phyloP scores from a whole-genome alignment of 352 stramenopile species.

The Pythium brachiatum region DNA sequence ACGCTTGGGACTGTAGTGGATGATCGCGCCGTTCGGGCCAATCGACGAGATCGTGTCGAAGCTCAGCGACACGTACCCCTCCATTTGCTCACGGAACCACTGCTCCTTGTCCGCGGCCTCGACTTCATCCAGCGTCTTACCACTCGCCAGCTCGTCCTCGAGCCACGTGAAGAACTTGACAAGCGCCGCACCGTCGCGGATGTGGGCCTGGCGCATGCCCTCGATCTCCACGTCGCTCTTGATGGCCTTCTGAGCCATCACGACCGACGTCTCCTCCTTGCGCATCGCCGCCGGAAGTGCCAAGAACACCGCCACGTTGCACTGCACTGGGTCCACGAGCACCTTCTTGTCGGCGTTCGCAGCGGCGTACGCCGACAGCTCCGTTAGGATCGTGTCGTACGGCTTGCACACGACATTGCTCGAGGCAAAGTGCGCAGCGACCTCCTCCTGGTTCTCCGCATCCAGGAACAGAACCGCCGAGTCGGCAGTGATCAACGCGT shows the following conservation, averaged over 20 bases:
- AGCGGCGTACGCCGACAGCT: conserved; percentile 47
- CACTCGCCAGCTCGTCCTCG: conserved; percentile 60
- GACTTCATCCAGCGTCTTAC: conserved; percentile 73
- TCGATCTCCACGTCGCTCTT: conserved; percentile 96
- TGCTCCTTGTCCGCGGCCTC: conserved; percentile 92
- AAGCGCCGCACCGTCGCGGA: conserved; percentile 95
- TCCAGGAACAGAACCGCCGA: conserved; percentile 92
- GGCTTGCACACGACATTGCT: conserved; percentile 65
- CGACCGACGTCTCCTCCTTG: conserved; percentile 72
- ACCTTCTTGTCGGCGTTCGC: conserved; percentile 58
- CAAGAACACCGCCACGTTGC: conserved; percentile 83
- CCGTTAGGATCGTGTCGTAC: conserved; percentile 47
- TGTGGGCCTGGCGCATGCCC: conserved; percentile 93
- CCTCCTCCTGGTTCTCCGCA: conserved; percentile 59
- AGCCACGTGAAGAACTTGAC: conserved; percentile 95
- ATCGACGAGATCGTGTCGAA: conserved; percentile 99
- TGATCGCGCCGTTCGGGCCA: conserved; percentile 96
- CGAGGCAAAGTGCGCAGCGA: conserved; percentile 41
- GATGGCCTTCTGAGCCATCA: conserved; percentile 87
- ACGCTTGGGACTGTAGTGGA: conserved; percentile 91
- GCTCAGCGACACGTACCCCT: conserved; percentile 90
- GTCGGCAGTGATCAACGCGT: conserved; percentile 92
- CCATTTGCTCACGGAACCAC: conserved; percentile 76
- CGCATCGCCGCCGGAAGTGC: conserved; percentile 68
- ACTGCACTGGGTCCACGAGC: conserved; percentile 76